A percentile compares a stretch with the other conserved stretches of the same genome.
Evolutionary conservation across 768 basidiomycete genomes (phyloP).

Genomic region (Tylopilus vinaceipallidus): DNA sequence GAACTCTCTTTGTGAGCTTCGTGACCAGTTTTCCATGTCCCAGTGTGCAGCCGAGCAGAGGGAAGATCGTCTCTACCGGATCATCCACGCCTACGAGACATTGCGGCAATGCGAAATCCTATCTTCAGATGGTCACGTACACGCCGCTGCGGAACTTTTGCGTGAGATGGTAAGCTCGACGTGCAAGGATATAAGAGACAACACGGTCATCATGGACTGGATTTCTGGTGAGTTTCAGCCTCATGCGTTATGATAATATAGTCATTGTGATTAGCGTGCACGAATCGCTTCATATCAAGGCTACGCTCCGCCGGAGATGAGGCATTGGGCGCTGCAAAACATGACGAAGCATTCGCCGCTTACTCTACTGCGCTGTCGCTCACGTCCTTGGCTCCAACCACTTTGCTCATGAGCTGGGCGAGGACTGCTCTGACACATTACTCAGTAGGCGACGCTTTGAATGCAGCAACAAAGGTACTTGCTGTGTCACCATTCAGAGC

Average conservation of each 20-base stretch:
- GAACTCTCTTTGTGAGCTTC: no score
- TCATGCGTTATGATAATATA: no score
- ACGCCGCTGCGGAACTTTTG: background rate
- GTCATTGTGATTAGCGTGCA: background rate
- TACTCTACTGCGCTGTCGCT: background rate
- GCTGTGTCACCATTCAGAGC: background rate
- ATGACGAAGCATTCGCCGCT: background rate
- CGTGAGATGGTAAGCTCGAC: background rate
- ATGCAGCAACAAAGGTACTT: background rate
- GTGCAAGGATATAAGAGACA: no score
- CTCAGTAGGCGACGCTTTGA: background rate
- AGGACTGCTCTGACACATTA: background rate
- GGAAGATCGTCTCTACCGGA: background rate
- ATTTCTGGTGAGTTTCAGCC: no score
- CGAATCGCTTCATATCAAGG: background rate
- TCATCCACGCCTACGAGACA: background rate
- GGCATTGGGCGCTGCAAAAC: background rate
- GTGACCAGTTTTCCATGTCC: no score
- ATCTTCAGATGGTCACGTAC: background rate
- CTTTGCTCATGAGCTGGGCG: background rate
- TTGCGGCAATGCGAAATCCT: conserved; percentile 1
- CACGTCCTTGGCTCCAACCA: background rate
- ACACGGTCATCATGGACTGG: no score
- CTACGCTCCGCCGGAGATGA: background rate
- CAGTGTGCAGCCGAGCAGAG: background rate